Evolutionary conservation across 441 rosid genomes (phyloP), one percentile per base, ranked within the genome.

Genomic region (Gossypium aridum): DNA sequence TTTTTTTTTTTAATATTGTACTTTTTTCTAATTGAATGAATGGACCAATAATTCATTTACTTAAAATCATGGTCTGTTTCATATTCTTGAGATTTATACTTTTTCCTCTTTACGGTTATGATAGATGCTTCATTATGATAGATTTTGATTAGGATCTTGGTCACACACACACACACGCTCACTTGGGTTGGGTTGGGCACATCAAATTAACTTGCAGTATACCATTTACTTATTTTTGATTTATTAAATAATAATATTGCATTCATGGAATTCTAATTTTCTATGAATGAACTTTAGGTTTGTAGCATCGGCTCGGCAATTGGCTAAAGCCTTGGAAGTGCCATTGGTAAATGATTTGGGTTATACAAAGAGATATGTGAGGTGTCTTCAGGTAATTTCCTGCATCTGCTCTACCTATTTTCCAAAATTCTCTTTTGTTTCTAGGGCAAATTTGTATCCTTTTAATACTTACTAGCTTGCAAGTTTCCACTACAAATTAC

Each of bases 281-380:
- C 47, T 81, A 57, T 75, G 60, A 34, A 76, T 54, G 13, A 55
- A 73, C 47, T 81, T 14, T 70, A 96, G 99, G 93, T 96, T 96
- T 90, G 92, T 94, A 79, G 85, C 94, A 60, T 91, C 98, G 39
- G 97, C 99, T 72, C 94, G 98, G 79, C 99, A 96, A 87, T 86
- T 96, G 80, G 98, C 98, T 61, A 96, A 96, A 83, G 92, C 98
- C 73, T 86, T 96, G 78, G 98, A 96, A 85, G 98, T 96, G 75
- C 99, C 98, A 7, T 80, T 92, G 76, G 98, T 96, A 61, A 96
- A 96, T 85, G 99, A 96, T 88, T 89, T 96, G 72, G 99, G 99
- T 56, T 96, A 96, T 77, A 94, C 99, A 9, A 96, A 96, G 83
- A 88, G 98, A 94, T 96, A 92, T 74, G 92, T 96, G 23, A 89